Evolutionary conservation across 371 early-diverging fungal genomes (phyloP).

Genomic region (Dinochytrium kinnereticum): DNA sequence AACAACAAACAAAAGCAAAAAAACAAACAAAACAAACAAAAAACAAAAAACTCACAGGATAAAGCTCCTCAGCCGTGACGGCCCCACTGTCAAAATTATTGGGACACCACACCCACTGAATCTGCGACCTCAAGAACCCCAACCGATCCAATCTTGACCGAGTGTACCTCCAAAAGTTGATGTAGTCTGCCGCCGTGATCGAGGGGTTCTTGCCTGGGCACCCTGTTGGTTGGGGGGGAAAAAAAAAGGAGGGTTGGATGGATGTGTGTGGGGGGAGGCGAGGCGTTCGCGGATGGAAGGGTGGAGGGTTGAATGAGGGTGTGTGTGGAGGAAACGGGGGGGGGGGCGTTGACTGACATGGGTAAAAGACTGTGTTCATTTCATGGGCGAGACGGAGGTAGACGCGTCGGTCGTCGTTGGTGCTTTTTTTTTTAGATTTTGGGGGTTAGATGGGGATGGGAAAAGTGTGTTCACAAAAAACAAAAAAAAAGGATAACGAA

Average conservation of each 20-base stretch:
- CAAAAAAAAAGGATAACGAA: not conserved
- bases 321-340: not conserved
- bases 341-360: not conserved
- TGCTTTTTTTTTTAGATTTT: no score
- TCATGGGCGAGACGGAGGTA: slow-evolving; percentile 26
- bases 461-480: not conserved
- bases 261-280: no score
- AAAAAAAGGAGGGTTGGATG: no score
- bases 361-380: slow-evolving; percentile 22
- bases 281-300: no score
- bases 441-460: no score
- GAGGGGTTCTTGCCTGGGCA: slow-evolving; percentile 11
- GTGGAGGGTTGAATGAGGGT: no score
- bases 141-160: not conserved
- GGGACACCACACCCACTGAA: slow-evolving; percentile 30
- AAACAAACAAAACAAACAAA: not conserved
- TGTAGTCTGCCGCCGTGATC: slow-evolving; percentile 1
- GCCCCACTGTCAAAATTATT: slow-evolving; percentile 23
- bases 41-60: slow-evolving; percentile 1
- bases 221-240: not conserved
- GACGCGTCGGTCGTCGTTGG: slow-evolving; percentile 19
- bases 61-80: slow-evolving; percentile 8
- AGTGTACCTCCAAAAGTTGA: slow-evolving; percentile 14
- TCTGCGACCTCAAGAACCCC: slow-evolving; percentile 7
- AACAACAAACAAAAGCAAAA: no score